phyloP scores from a whole-genome alignment of 2,329 filamentous ascomycete species.

The Ascochyta koolunga region DNA sequence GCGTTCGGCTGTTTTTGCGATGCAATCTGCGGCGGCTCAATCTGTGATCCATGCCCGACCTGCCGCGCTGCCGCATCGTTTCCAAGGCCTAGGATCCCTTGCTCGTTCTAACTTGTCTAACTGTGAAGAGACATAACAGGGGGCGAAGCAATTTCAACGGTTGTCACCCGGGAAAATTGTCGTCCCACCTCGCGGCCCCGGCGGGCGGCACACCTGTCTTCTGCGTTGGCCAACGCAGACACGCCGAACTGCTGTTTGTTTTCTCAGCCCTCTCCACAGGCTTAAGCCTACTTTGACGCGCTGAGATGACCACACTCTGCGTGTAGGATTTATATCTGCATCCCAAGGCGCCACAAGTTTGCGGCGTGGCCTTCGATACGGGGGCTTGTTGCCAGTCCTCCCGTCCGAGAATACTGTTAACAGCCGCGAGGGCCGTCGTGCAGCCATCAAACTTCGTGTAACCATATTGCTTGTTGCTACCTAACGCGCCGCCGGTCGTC shows the following conservation, averaged over 20 bases:
- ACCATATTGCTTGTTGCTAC: constrained; percentile 19
- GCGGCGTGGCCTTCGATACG: constrained; percentile 13
- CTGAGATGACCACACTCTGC: constrained; percentile 9
- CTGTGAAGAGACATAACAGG: constrained; percentile 9
- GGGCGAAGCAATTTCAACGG: constrained; percentile 16
- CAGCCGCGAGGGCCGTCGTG: constrained; percentile 9
- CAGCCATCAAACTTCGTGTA: constrained; percentile 12
- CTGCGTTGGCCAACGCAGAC: constrained; percentile 11
- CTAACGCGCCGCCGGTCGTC: constrained; percentile 11
- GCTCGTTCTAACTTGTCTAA: constrained; percentile 16
- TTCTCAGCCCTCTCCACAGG: constrained; percentile 15
- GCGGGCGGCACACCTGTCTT: constrained; percentile 10
- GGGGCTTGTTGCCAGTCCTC: constrained; percentile 2
- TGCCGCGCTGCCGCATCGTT: constrained; percentile 2
- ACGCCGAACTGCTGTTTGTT: constrained; percentile 18
- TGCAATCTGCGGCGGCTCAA: constrained; percentile 9
- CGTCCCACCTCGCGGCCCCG: constrained; percentile 16
- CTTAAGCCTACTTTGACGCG: constrained; percentile 16
- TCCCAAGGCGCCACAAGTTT: constrained; percentile 12
- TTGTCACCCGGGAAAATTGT: constrained; percentile 7
- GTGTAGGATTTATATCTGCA: constrained; percentile 12
- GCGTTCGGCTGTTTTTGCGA: constrained; percentile 3
- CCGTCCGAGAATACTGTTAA: constrained; percentile 15
- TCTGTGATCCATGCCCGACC: constrained; percentile 11
- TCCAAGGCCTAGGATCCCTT: constrained; percentile 10